Evolutionary conservation across 2,329 filamentous ascomycete species (phyloP).

Genomic region (Fusarium sp.): DNA sequence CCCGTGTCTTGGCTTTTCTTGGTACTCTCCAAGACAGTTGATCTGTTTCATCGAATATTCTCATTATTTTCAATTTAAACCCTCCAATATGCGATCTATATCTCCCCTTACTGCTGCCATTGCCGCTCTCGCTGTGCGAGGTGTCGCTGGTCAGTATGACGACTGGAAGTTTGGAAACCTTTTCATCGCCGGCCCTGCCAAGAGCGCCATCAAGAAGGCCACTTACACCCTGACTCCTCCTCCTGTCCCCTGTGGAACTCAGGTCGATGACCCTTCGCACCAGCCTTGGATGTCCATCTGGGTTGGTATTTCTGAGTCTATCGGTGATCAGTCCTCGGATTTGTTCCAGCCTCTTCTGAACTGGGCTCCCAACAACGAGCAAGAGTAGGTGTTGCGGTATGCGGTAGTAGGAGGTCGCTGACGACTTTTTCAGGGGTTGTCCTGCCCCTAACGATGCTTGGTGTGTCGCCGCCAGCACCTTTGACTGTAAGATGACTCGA

Average conservation of each 20-base stretch:
- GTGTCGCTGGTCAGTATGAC: slow-evolving; percentile 14
- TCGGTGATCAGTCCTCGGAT: slow-evolving; percentile 6
- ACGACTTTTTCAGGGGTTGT: not conserved
- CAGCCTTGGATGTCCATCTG: slow-evolving; percentile 22
- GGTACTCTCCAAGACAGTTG: not conserved
- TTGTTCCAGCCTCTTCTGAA: slow-evolving; percentile 18
- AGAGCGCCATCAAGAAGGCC: slow-evolving; percentile 18
- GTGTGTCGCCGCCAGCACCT: slow-evolving; percentile 7
- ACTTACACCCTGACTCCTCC: slow-evolving; percentile 12
- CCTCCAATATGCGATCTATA: not conserved
- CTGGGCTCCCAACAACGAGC: slow-evolving; percentile 16
- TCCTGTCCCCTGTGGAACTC: slow-evolving; percentile 10
- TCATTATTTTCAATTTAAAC: not conserved
- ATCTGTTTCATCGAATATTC: not conserved
- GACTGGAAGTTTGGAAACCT: slow-evolving; percentile 20
- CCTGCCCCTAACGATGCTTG: not conserved
- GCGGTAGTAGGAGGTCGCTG: rapidly evolving
- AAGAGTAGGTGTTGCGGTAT: not conserved
- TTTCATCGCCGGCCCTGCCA: slow-evolving; percentile 3
- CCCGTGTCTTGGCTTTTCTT: not conserved
- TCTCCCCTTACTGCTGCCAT: not conserved
- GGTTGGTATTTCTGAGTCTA: slow-evolving; percentile 13
- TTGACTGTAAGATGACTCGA: not conserved
- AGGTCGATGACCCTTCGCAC: slow-evolving; percentile 1
- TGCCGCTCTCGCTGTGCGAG: slow-evolving; percentile 12